Percentiles rank a stretch among this genome's conserved stretches.
Evolutionary conservation across 2,329 filamentous ascomycete genomes (phyloP).

Genomic region (Penicillium concentricum): DNA sequence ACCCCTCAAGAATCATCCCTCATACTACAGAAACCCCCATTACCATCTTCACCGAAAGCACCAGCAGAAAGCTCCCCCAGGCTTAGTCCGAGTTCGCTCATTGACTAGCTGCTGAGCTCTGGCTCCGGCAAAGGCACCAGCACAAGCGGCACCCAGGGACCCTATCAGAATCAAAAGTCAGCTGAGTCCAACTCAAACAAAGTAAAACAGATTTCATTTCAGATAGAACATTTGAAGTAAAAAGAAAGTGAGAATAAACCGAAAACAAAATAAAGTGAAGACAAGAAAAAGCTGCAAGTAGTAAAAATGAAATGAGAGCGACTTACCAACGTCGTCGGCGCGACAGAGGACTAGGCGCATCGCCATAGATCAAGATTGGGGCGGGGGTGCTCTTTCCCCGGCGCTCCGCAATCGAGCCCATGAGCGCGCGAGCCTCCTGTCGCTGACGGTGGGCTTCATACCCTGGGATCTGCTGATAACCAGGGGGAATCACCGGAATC

Average conservation of each 20-base stretch:
- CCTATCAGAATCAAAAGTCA: neutral
- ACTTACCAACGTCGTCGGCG: neutral
- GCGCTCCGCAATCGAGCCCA: slow-evolving; percentile 2
- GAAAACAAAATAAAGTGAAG: neutral
- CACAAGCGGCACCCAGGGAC: neutral
- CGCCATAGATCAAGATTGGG: neutral
- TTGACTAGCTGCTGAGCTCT: neutral
- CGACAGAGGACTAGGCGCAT: neutral
- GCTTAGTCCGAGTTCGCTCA: neutral
- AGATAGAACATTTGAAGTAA: neutral
- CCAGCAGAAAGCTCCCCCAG: neutral
- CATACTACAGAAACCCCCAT: neutral
- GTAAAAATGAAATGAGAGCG: neutral
- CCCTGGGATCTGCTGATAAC: slow-evolving; percentile 2
- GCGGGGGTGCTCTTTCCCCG: neutral
- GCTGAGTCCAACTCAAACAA: neutral
- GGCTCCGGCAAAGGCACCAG: neutral
- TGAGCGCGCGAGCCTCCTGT: neutral
- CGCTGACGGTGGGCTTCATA: neutral
- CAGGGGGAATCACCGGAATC: neutral
- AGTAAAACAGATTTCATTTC: neutral
- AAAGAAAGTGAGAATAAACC: neutral
- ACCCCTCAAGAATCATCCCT: neutral
- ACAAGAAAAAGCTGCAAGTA: no score
- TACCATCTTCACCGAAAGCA: neutral